These are phyloP conservation scores for Marchantia polymorpha DNA, from an alignment of 225 moss, liverwort and hornwort species.

Conservation along the genomic window DNA sequence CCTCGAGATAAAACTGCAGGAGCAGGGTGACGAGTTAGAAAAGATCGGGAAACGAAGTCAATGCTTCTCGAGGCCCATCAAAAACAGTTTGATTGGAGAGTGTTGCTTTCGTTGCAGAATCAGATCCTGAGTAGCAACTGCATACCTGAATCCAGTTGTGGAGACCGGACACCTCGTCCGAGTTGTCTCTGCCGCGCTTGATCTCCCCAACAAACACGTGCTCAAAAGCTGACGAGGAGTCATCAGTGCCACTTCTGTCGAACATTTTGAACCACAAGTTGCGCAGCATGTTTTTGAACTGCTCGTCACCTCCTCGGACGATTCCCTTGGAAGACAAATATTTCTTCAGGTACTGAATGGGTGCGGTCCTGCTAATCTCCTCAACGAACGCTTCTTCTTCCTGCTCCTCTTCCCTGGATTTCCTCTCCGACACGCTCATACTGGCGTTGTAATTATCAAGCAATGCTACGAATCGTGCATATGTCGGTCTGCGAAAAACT, in stretches of 20 bases:
- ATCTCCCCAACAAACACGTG: conserved; percentile 97
- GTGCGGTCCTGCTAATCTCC: conserved; percentile 96
- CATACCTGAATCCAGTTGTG: conserved; percentile 99
- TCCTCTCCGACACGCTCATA: conserved; percentile 50
- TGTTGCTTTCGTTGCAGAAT: background rate
- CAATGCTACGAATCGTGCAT: conserved; percentile 79
- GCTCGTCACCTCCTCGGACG: conserved; percentile 52
- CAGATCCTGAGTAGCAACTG: background rate
- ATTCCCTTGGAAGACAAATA: conserved; percentile 65
- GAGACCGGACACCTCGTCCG: conserved; percentile 77
- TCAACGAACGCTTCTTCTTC: conserved; percentile 85
- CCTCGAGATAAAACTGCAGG: conserved; percentile 81
- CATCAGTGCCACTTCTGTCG: conserved; percentile 65
- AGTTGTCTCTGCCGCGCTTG: conserved; percentile 39
- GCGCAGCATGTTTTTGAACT: conserved; percentile 70
- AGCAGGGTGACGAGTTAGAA: background rate
- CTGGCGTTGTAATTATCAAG: conserved; percentile 75
- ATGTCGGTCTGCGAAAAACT: conserved; percentile 81
- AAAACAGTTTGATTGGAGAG: background rate
- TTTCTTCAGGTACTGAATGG: conserved; percentile 67
- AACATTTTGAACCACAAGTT: conserved; percentile 76
- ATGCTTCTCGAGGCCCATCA: background rate
- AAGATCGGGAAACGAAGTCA: background rate
- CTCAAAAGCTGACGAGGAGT: conserved; percentile 90
- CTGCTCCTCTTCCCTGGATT: conserved; percentile 46